Evolutionary conservation across 202 grass and related monocot genomes (phyloP).

Genomic region (Setaria viridis): DNA sequence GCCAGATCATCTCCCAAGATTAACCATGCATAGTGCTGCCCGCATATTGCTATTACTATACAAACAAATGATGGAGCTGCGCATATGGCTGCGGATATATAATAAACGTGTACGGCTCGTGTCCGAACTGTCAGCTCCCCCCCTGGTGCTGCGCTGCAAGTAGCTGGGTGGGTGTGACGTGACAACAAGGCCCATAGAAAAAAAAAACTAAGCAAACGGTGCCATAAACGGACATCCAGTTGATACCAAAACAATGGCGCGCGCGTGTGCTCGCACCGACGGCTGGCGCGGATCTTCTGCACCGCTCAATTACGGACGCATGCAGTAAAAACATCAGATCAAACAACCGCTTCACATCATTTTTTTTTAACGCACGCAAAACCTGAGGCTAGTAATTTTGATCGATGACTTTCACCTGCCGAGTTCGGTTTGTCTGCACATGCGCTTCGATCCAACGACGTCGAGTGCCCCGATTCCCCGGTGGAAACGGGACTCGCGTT

Average conservation of each 20-base stretch:
- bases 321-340: too few relatives aligned
- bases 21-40: too few relatives aligned
- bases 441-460: neutral
- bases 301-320: too few relatives aligned
- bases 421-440: neutral
- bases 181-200: neutral
- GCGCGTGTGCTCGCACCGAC: neutral
- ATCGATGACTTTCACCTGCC: neutral
- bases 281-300: neutral
- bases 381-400: too few relatives aligned
- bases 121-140: too few relatives aligned
- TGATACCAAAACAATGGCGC: neutral
- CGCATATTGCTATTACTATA: neutral
- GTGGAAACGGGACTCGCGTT: neutral
- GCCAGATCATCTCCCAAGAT: too few relatives aligned
- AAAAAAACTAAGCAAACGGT: too few relatives aligned
- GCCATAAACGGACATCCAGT: neutral
- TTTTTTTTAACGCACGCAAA: too few relatives aligned
- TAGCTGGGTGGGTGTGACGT: neutral
- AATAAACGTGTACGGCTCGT: too few relatives aligned
- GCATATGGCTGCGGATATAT: neutral
- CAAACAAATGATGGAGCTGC: neutral
- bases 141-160: too few relatives aligned
- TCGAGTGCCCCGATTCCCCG: neutral
- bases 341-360: too few relatives aligned